A percentile compares a stretch with the other conserved stretches of the same genome.
Conservation (phyloP, 2,329 filamentous ascomycete genomes). For the Talaromyces sp. region DNA sequence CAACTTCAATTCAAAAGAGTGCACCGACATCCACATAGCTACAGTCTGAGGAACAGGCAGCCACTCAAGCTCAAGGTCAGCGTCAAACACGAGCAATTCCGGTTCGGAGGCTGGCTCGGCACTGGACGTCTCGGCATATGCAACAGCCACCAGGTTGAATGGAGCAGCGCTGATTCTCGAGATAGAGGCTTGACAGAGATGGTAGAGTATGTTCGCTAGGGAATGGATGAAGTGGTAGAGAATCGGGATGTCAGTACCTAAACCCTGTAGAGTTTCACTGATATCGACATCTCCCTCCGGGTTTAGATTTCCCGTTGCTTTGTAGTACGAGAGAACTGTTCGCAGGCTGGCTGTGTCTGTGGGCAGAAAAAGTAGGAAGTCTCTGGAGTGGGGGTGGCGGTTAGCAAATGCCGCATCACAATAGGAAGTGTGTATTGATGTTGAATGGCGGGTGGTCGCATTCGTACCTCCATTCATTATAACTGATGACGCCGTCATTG, state of each 20-base stretch:
- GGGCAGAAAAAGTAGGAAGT: constrained; percentile 87
- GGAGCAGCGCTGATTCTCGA: constrained; percentile 27
- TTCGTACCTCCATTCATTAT: constrained; percentile 91
- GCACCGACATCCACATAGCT: constrained; percentile 39
- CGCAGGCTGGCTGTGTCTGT: constrained; percentile 62
- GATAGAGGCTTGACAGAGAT: constrained; percentile 26
- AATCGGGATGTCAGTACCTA: constrained; percentile 64
- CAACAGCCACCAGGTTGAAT: constrained; percentile 25
- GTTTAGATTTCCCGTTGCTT: constrained; percentile 80
- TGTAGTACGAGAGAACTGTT: constrained; percentile 85
- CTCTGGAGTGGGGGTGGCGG: constrained; percentile 45
- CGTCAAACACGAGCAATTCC: constrained; percentile 25
- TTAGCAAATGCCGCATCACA: constrained; percentile 7
- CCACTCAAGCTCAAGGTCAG: constrained; percentile 35
- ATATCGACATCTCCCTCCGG: constrained; percentile 91
- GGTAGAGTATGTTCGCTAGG: constrained; percentile 30
- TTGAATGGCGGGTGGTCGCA: background rate
- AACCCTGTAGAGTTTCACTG: constrained; percentile 83
- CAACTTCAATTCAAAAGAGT: constrained; percentile 41
- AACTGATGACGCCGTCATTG: constrained; percentile 78
- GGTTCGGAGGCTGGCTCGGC: constrained; percentile 21
- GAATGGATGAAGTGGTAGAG: constrained; percentile 30
- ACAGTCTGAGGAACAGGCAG: constrained; percentile 35
- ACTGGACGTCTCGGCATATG: constrained; percentile 19
- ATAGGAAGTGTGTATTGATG: background rate